Base-by-base conservation (phyloP, 441 rosid species). In the Populus hybrid region DNA sequence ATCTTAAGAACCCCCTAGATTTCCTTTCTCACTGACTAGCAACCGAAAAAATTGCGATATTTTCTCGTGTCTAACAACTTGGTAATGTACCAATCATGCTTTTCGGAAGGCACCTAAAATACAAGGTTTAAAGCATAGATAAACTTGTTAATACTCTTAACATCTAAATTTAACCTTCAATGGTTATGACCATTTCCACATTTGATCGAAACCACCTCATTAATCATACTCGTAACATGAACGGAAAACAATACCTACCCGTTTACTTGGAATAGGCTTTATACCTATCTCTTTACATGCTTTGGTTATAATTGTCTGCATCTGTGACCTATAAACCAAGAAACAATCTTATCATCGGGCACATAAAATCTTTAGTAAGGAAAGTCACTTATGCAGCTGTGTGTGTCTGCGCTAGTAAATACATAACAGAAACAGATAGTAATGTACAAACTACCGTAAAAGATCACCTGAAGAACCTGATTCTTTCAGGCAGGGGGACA, bases 271-370 rank as follows among this genome's bases (percentile, higher is more conserved):
- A 74, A 95, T 77, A 18, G 93, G 90, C 82, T 90, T 94, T 66
- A 94, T 90, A n/a, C 91, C 87, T 76, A 95, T 94, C 88, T 92
- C 98, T 70, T 83, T 89, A 79, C 97, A 89, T 36, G 98, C 95
- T 83, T 89, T 95, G 61, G 93, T 84, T 75, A 94, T 87, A 83
- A 95, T 94, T 1, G 97, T 95, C 89, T 92, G 99, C 98, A 95
- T 91, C 85, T 95, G 98, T 36, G 97, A 91, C 91, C 98, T 95
- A 69, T 38, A 76, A 82, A 71, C 66, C 72, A 78, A 34, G 7
- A 42, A 46, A 46, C 6, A 4, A 14, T 46, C 16, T 46, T 14
- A 46, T 14, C 19, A 46, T 14, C 19, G 3, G 57, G 5, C 57
- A 4, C 57, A 14, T 12, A 46, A 19, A 6, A 46, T 14, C 57